Percentiles rank a stretch among this genome's conserved stretches.
Conservation (phyloP, 2,329 filamentous ascomycete genomes). For the Fusarium sororula region DNA sequence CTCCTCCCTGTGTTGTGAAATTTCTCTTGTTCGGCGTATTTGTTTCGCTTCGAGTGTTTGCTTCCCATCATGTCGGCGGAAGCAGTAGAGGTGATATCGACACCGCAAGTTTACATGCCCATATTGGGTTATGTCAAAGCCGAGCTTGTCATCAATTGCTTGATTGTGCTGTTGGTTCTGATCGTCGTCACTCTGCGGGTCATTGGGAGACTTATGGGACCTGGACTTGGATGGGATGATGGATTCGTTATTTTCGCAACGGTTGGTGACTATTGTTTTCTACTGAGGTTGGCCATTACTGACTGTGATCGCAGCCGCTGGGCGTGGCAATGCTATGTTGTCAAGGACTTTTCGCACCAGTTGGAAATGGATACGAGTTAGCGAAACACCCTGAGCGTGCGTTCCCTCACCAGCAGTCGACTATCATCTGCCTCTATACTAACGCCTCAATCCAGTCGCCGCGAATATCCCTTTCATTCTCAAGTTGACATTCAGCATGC, state of each 20-base stretch:
- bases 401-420: neutral
- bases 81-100: constrained; percentile 20
- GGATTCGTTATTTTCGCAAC: constrained; percentile 41
- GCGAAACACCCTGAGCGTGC: constrained; percentile 26
- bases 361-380: constrained; percentile 40
- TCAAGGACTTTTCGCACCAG: constrained; percentile 40
- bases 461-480: constrained; percentile 42
- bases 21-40: neutral
- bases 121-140: constrained; percentile 38
- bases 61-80: constrained; percentile 8
- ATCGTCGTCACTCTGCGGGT: constrained; percentile 42
- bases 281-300: neutral
- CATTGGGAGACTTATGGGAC: constrained; percentile 42
- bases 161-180: constrained; percentile 45
- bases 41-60: constrained; percentile 6
- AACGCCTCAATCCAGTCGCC: neutral
- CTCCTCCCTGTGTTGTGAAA: neutral
- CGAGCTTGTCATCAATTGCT: constrained; percentile 44
- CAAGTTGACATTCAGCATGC: constrained; percentile 42
- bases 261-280: constrained; percentile 25
- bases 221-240: constrained; percentile 48
- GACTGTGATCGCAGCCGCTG: constrained; percentile 31
- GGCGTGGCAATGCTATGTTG: constrained; percentile 42
- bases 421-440: neutral
- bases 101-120: constrained; percentile 20